phyloP scores from a whole-genome alignment of 306 rosid genomes.

The Trifolium pratense region DNA sequence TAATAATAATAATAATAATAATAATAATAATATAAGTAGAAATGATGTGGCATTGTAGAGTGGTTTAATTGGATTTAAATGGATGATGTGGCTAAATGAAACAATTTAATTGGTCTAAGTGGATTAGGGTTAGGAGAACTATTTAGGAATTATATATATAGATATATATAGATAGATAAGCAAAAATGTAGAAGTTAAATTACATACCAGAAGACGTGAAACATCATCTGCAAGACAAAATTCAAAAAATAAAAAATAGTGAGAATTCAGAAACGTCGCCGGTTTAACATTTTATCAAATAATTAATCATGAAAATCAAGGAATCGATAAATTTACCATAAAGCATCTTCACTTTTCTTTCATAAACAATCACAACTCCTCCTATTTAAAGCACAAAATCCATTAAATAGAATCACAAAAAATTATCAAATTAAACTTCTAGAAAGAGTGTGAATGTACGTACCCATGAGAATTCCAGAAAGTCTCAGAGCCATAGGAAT shows the following conservation, averaged over 20 bases:
- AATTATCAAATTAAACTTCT: not conserved
- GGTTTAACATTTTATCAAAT: not conserved
- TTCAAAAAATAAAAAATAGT: not conserved
- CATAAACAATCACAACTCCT: slow-evolving; percentile 89
- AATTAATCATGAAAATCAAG: not conserved
- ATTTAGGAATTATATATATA: no score
- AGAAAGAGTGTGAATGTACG: not conserved
- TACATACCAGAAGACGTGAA: slow-evolving; percentile 76
- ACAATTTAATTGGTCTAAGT: no score
- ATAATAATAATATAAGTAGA: no score
- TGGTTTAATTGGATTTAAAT: no score
- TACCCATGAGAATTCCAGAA: slow-evolving; percentile 96
- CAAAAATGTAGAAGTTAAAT: not conserved
- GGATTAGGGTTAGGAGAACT: no score
- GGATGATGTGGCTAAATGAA: no score
- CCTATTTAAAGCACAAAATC: slow-evolving; percentile 50
- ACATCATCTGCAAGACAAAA: slow-evolving; percentile 68
- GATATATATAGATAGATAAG: no score
- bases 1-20: no score
- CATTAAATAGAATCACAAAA: not conserved
- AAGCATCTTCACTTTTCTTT: slow-evolving; percentile 81
- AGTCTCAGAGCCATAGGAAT: slow-evolving; percentile 96
- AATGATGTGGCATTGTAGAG: no score
- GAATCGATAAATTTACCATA: slow-evolving; percentile 46
- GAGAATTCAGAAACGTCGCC: slow-evolving; percentile 14